Conservation (phyloP, 2,329 filamentous ascomycete genomes). For the Aureobasidium zeae region DNA sequence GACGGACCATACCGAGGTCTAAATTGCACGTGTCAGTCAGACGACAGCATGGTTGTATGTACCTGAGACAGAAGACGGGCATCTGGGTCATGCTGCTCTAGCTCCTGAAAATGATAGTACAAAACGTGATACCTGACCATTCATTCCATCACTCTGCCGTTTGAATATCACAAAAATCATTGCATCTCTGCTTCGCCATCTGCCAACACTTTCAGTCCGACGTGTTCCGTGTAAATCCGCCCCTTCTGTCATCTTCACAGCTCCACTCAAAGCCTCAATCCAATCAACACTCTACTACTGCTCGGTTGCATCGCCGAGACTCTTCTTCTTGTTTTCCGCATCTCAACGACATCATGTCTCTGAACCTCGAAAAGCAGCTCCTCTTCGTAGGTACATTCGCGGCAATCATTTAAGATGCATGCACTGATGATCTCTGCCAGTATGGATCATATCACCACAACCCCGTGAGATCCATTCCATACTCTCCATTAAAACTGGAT, state of each 20-base stretch:
- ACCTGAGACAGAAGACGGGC: too few relatives aligned
- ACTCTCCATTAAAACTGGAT: not conserved
- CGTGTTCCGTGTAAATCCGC: slow-evolving; percentile 10
- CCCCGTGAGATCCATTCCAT: slow-evolving; percentile 37
- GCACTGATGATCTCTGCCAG: slow-evolving; percentile 36
- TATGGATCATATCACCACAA: slow-evolving; percentile 81
- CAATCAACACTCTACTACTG: not conserved
- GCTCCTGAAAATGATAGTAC: too few relatives aligned
- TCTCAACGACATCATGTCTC: slow-evolving; percentile 34
- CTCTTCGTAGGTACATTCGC: slow-evolving; percentile 57
- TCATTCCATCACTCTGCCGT: too few relatives aligned
- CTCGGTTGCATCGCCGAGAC: not conserved
- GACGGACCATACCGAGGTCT: too few relatives aligned
- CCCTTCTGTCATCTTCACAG: not conserved
- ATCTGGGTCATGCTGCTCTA: too few relatives aligned
- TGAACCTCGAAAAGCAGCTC: slow-evolving; percentile 74
- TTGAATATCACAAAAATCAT: too few relatives aligned
- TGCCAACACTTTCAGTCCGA: slow-evolving; percentile 3
- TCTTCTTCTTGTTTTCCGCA: not conserved
- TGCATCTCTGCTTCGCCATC: slow-evolving; percentile 1
- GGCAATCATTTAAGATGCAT: slow-evolving; percentile 17
- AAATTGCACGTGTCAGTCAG: too few relatives aligned
- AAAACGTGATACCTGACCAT: too few relatives aligned
- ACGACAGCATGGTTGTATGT: too few relatives aligned
- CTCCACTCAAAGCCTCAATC: not conserved